Base-by-base conservation (phyloP, 2,329 filamentous ascomycete species). In the Rhinocladiella similis region DNA sequence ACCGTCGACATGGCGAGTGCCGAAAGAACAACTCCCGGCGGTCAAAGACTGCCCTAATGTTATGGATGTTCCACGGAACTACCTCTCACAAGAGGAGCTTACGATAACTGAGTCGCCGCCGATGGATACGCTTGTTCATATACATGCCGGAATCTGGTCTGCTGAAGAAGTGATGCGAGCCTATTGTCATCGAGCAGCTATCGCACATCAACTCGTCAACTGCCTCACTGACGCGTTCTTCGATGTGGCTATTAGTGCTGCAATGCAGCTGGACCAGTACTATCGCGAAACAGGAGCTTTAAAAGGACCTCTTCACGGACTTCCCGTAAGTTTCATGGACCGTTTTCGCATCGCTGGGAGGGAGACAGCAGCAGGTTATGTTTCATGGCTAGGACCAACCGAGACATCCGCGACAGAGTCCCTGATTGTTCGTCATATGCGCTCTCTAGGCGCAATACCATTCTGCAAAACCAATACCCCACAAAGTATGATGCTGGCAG, bases 401-500 rank as follows among this genome's bases (percentile, higher is more conserved):
- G 47, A 59, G 3, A 51, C 48, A 7, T 14, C 39, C 18, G 53
- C 58, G 3, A 63, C 63, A 9, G 57, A 69, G 53, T 71, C 75
- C 0, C 63, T 73, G 0, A 65, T 81, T 6, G 77, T 79, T 0
- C 69, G 74, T 12, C 60, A 76, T 33, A 64, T 82, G 14, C 68
- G 78, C 3, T 63, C 65, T 9, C 69, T 73, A 3, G 79, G 79
- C 5, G 79, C 79, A 1, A 41, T 63, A 3, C 48, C 49, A 27
- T 53, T 53, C 20, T 73, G 82, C 66, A 81, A 83, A 66, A 83
- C 81, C 5, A 82, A 82, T 56, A 66, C 83, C 1, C 80, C 81
- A 2, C 78, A 81, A 57, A 81, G 78, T 0, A 73, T 83, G 63
- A 77, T 80, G 75, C 65, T 68, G 1, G 64, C 63, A 22, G 72